phyloP scores from a whole-genome alignment of 352 stramenopile species.

The Globisporangium mamillatum region DNA sequence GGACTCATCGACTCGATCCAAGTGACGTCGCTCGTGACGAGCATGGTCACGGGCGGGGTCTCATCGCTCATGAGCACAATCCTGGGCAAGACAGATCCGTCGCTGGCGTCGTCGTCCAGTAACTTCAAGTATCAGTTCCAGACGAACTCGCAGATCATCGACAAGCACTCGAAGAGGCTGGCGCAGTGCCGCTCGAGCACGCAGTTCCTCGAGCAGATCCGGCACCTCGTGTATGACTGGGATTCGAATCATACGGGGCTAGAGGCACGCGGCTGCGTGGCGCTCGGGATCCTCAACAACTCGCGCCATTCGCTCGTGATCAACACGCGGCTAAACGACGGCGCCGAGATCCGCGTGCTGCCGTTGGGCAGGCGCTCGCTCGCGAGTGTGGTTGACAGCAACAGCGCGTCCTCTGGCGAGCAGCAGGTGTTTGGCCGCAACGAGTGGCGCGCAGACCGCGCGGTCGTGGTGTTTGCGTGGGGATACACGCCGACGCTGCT shows the following conservation, averaged over 20 bases:
- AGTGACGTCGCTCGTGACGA: slow-evolving; percentile 82
- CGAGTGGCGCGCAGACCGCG: slow-evolving; percentile 63
- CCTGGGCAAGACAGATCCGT: slow-evolving; percentile 73
- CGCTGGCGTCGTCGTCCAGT: slow-evolving; percentile 32
- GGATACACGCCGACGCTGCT: slow-evolving; percentile 83
- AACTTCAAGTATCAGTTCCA: slow-evolving; percentile 70
- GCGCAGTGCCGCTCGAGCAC: slow-evolving; percentile 40
- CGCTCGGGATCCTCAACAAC: slow-evolving; percentile 75
- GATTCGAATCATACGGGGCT: slow-evolving; percentile 83
- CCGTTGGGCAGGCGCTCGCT: slow-evolving; percentile 53
- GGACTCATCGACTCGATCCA: slow-evolving; percentile 83
- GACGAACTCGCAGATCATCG: slow-evolving; percentile 70
- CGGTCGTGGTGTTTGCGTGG: slow-evolving; percentile 77
- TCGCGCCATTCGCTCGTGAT: slow-evolving; percentile 72
- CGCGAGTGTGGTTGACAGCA: slow-evolving; percentile 40
- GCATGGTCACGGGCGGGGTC: slow-evolving; percentile 72
- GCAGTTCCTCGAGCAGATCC: slow-evolving; percentile 59
- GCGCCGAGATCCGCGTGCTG: slow-evolving; percentile 66
- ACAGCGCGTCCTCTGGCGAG: neutral
- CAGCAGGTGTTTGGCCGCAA: slow-evolving; percentile 17
- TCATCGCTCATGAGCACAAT: slow-evolving; percentile 77
- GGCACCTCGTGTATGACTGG: slow-evolving; percentile 83
- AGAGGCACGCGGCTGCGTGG: slow-evolving; percentile 73
- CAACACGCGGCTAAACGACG: slow-evolving; percentile 68
- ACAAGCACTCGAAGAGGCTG: slow-evolving; percentile 64